A percentile compares a stretch with the other conserved stretches of the same genome.
Evolutionary conservation across 2,329 filamentous ascomycete genomes (phyloP).

Genomic region (Penicillium aurantiogriseum): DNA sequence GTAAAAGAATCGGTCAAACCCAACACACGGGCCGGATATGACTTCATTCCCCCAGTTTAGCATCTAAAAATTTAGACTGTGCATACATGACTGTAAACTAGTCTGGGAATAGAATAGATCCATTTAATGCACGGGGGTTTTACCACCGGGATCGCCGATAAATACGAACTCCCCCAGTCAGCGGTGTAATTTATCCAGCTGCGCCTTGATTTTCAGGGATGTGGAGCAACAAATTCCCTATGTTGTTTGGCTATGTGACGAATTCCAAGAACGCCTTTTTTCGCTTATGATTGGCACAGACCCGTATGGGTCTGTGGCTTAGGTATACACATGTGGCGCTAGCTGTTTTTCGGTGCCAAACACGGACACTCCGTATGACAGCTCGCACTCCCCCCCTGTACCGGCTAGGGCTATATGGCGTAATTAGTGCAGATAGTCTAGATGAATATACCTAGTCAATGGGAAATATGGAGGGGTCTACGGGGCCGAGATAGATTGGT

Average conservation of each 20-base stretch:
- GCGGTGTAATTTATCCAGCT: conserved; percentile 19
- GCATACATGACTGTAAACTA: background rate
- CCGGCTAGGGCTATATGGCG: conserved; percentile 8
- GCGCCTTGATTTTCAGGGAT: conserved; percentile 10
- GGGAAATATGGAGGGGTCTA: background rate
- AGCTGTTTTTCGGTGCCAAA: background rate
- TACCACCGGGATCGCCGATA: conserved; percentile 24
- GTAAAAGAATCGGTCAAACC: conserved; percentile 5
- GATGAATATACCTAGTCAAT: background rate
- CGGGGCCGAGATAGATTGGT: background rate
- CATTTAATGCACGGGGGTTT: background rate
- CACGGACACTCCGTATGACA: conserved; percentile 10
- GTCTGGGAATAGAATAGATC: background rate
- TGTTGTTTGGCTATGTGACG: background rate
- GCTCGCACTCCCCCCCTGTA: conserved; percentile 1
- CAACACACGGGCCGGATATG: background rate
- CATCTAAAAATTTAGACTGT: conserved; percentile 6
- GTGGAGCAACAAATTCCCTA: background rate
- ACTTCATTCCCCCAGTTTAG: conserved; percentile 6
- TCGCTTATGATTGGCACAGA: conserved; percentile 1
- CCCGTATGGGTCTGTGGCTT: background rate
- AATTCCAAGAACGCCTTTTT: background rate
- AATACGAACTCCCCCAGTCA: conserved; percentile 10
- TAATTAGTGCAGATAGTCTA: background rate
- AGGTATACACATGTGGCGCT: conserved; percentile 6